Evolutionary conservation across 2,329 filamentous ascomycete genomes (phyloP).

Genomic region (Onygena corvina): DNA sequence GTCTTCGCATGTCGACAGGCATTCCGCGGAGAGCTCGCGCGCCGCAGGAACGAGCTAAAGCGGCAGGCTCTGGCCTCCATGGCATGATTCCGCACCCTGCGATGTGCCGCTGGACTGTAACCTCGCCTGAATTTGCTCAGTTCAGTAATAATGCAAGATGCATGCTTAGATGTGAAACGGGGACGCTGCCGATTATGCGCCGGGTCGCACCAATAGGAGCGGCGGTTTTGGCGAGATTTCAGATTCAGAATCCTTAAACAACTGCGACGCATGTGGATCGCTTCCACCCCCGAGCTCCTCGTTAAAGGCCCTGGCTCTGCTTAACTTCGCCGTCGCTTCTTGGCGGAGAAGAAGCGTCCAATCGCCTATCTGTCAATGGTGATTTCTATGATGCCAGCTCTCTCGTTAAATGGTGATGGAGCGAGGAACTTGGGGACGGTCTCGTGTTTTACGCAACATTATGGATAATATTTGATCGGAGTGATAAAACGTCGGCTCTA

Average conservation of each 20-base stretch:
- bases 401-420: background rate
- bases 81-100: slow-evolving; percentile 2
- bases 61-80: background rate
- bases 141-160: slow-evolving; percentile 15
- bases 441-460: background rate
- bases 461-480: background rate
- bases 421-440: background rate
- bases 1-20: background rate
- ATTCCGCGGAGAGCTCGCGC: background rate
- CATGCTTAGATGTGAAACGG: slow-evolving; percentile 5
- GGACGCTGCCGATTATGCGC: slow-evolving; percentile 4
- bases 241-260: slow-evolving; percentile 9
- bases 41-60: slow-evolving; percentile 4
- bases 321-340: background rate
- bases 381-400: background rate
- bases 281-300: slow-evolving; percentile 3
- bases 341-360: background rate
- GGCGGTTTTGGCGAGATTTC: slow-evolving; percentile 13
- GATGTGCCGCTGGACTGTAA: slow-evolving; percentile 6
- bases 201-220: slow-evolving; percentile 12
- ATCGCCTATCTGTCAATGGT: slow-evolving; percentile 1
- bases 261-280: slow-evolving; percentile 12
- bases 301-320: background rate
- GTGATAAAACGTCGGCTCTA: background rate
- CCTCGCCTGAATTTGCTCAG: slow-evolving; percentile 19